Evolutionary conservation across 306 rosid genomes (phyloP).

Genomic region (Cicer yamashitae): DNA sequence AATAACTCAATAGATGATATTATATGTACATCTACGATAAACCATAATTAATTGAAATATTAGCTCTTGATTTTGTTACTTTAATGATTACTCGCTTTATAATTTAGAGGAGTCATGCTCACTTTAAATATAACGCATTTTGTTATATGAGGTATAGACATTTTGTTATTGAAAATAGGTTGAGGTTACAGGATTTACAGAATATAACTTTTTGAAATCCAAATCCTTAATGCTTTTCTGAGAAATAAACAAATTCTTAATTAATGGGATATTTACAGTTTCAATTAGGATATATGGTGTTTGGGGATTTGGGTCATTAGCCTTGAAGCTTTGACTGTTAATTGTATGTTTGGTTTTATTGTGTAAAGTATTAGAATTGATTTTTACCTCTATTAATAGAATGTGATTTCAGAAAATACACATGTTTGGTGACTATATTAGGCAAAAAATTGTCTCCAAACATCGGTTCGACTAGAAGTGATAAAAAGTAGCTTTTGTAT

Average conservation of each 20-base stretch:
- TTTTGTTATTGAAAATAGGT: not conserved
- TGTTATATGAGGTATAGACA: too few species aligned
- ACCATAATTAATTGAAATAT: too few species aligned
- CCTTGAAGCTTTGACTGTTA: not conserved
- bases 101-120: too few species aligned
- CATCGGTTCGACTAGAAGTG: not conserved
- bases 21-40: too few species aligned
- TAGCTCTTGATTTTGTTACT: too few species aligned
- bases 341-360: not conserved
- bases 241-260: conserved; percentile 4
- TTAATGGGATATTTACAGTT: conserved; percentile 4
- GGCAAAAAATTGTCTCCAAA: not conserved
- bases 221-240: conserved; percentile 6
- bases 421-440: not conserved
- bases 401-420: not conserved
- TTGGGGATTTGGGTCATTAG: conserved; percentile 29
- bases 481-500: too few species aligned
- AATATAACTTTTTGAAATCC: not conserved
- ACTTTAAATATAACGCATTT: too few species aligned
- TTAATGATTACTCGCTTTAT: too few species aligned
- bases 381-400: not conserved
- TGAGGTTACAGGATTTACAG: conserved; percentile 19
- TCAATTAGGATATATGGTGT: not conserved
- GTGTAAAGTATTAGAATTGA: not conserved
- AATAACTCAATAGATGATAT: too few species aligned